Conservation (phyloP, 2,329 filamentous ascomycete genomes). For the Mariannaea sp. region DNA sequence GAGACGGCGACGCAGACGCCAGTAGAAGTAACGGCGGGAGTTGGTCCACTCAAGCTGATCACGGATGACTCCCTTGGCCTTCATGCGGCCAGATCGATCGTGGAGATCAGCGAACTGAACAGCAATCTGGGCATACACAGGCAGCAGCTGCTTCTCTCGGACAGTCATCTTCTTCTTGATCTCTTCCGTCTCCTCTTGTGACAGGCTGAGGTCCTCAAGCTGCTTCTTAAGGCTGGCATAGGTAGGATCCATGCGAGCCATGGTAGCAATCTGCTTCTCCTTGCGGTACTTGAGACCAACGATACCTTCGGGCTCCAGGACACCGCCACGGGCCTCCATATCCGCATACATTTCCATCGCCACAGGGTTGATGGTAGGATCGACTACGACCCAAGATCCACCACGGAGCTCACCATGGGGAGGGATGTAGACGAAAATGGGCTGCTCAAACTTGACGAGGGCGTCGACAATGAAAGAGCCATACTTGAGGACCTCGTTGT, state of each 20-base stretch:
- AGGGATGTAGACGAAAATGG: slow-evolving; percentile 98
- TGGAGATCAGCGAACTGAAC: slow-evolving; percentile 96
- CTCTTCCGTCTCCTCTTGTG: slow-evolving; percentile 73
- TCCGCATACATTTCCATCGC: slow-evolving; percentile 99
- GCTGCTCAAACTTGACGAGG: slow-evolving; percentile 97
- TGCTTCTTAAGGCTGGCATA: slow-evolving; percentile 86
- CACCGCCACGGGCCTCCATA: slow-evolving; percentile 91
- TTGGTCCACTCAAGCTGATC: slow-evolving; percentile 83
- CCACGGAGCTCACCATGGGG: slow-evolving; percentile 95
- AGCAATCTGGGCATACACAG: slow-evolving; percentile 94
- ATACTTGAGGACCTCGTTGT: slow-evolving; percentile 99
- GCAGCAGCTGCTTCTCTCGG: slow-evolving; percentile 86
- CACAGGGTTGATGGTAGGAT: slow-evolving; percentile 95
- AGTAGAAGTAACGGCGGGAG: slow-evolving; percentile 98
- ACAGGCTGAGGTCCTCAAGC: slow-evolving; percentile 65
- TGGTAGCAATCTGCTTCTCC: slow-evolving; percentile 96
- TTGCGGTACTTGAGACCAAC: slow-evolving; percentile 98
- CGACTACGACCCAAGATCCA: slow-evolving; percentile 98
- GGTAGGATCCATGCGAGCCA: slow-evolving; percentile 86
- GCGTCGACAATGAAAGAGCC: slow-evolving; percentile 99
- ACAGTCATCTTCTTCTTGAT: slow-evolving; percentile 84
- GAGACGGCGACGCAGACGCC: slow-evolving; percentile 93
- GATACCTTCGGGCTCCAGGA: slow-evolving; percentile 97
- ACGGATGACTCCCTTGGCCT: slow-evolving; percentile 94
- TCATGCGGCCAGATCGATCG: slow-evolving; percentile 95